Evolutionary conservation across 1,284 basidiomycete genomes (phyloP).

Genomic region (Cryptococcus amylolentus): DNA sequence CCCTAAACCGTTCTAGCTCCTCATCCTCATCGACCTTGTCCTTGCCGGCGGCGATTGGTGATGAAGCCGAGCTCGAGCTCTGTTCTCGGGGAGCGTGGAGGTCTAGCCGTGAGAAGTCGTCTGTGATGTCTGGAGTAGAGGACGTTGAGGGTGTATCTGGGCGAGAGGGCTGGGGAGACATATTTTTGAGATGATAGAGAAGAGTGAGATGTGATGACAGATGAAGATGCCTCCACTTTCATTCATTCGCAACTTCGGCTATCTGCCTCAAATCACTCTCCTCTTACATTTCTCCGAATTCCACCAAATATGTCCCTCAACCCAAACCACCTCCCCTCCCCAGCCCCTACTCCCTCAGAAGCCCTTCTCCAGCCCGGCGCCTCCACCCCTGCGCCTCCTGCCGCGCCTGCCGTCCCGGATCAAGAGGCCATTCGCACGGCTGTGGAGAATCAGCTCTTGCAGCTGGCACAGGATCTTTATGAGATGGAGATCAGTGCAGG

Average conservation of each 20-base stretch:
- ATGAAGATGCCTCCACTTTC: neutral
- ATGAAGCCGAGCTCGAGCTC: neutral
- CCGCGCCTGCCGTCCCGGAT: constrained; percentile 6
- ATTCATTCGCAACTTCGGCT: neutral
- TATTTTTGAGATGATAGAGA: neutral
- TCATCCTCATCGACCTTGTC: constrained; percentile 37
- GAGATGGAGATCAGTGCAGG: constrained; percentile 48
- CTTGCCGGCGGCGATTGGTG: neutral
- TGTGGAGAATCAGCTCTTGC: constrained; percentile 32
- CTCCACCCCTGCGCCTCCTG: neutral
- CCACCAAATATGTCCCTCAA: constrained; percentile 17
- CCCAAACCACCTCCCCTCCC: constrained; percentile 31
- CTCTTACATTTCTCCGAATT: neutral
- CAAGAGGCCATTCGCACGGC: constrained; percentile 28
- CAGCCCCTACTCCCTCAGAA: constrained; percentile 29
- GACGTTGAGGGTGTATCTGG: neutral
- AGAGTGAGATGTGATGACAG: neutral
- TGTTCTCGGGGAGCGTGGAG: neutral
- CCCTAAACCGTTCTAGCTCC: constrained; percentile 65
- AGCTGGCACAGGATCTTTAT: constrained; percentile 42
- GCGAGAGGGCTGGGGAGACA: neutral
- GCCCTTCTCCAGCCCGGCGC: neutral
- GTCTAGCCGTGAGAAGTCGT: neutral
- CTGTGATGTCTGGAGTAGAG: neutral
- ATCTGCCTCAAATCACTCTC: neutral